Evolutionary conservation across 495 filamentous ascomycete genomes (phyloP).

Genomic region (Copromyces sp.): DNA sequence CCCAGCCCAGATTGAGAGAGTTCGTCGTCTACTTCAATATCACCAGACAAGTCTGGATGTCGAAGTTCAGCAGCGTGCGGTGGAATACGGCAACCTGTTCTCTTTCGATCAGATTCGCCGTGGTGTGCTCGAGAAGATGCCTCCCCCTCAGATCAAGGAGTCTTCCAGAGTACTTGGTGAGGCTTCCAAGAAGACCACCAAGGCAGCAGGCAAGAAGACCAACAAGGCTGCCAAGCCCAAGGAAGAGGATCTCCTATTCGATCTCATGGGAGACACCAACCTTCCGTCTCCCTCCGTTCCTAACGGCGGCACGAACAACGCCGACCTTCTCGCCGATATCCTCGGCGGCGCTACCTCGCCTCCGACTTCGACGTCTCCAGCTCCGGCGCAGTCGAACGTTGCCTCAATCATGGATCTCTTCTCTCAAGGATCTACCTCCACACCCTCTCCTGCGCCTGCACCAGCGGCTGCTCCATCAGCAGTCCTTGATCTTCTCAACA

Average conservation of each 20-base stretch:
- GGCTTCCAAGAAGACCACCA: conserved; percentile 68
- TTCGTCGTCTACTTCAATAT: conserved; percentile 64
- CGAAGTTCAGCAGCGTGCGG: conserved; percentile 89
- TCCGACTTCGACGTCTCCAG: conserved; percentile 44
- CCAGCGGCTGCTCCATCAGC: conserved; percentile 33
- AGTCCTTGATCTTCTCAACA: conserved; percentile 32
- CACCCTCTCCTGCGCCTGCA: conserved; percentile 18
- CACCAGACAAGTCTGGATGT: conserved; percentile 79
- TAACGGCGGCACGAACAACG: conserved; percentile 65
- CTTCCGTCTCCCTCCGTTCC: conserved; percentile 37
- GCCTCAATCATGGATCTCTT: conserved; percentile 86
- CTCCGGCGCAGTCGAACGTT: conserved; percentile 46
- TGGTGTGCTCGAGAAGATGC: conserved; percentile 95
- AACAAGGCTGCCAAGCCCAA: conserved; percentile 64
- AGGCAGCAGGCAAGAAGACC: conserved; percentile 60
- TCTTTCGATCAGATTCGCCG: conserved; percentile 75
- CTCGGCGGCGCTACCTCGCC: conserved; percentile 52
- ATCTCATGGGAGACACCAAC: conserved; percentile 78
- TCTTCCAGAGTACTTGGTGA: conserved; percentile 85
- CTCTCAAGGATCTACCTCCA: conserved; percentile 23
- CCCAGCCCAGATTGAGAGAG: conserved; percentile 68
- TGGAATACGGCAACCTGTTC: conserved; percentile 92
- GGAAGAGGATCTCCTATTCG: conserved; percentile 84
- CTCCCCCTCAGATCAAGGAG: conserved; percentile 90
- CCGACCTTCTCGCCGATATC: conserved; percentile 84